phyloP scores from a whole-genome alignment of 2,329 filamentous ascomycete genomes.

The Penicillium olsonii region DNA sequence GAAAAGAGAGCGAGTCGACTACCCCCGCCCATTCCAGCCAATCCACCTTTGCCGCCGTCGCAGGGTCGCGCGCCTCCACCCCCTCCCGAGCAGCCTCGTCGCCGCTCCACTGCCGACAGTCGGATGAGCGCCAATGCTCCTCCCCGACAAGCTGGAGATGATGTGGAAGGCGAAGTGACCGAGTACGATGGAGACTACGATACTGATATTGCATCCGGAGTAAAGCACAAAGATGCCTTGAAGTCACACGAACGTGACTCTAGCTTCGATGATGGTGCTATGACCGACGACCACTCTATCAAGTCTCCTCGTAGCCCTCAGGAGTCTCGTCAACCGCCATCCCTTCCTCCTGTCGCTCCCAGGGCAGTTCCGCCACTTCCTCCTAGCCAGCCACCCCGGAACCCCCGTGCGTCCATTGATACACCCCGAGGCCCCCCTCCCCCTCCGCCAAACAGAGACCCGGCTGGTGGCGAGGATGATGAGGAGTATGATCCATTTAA shows the following conservation, averaged over 20 bases:
- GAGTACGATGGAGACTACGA: constrained; percentile 99
- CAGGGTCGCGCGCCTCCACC: constrained; percentile 68
- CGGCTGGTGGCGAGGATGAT: constrained; percentile 50
- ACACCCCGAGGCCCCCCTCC: constrained; percentile 37
- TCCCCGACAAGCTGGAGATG: constrained; percentile 53
- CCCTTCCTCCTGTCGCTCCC: constrained; percentile 59
- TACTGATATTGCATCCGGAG: constrained; percentile 92
- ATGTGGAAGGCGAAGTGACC: constrained; percentile 76
- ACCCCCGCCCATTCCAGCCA: constrained; percentile 43
- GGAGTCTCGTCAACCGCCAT: constrained; percentile 47
- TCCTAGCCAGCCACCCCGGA: constrained; percentile 59
- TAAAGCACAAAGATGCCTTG: constrained; percentile 89
- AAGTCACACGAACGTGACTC: constrained; percentile 78
- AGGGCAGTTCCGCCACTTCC: constrained; percentile 66
- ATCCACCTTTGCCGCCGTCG: constrained; percentile 40
- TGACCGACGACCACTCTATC: constrained; percentile 56
- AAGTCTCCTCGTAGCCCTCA: constrained; percentile 48
- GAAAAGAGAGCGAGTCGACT: constrained; percentile 48
- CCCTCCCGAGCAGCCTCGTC: constrained; percentile 52
- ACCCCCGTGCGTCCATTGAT: constrained; percentile 41
- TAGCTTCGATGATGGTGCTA: constrained; percentile 69
- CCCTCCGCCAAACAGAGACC: constrained; percentile 50
- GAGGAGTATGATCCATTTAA: constrained; percentile 54
- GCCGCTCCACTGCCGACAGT: constrained; percentile 62
- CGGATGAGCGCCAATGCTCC: constrained; percentile 44